phyloP scores from a whole-genome alignment of 2,329 filamentous ascomycete species.

The Pseudogymnoascus sp. region DNA sequence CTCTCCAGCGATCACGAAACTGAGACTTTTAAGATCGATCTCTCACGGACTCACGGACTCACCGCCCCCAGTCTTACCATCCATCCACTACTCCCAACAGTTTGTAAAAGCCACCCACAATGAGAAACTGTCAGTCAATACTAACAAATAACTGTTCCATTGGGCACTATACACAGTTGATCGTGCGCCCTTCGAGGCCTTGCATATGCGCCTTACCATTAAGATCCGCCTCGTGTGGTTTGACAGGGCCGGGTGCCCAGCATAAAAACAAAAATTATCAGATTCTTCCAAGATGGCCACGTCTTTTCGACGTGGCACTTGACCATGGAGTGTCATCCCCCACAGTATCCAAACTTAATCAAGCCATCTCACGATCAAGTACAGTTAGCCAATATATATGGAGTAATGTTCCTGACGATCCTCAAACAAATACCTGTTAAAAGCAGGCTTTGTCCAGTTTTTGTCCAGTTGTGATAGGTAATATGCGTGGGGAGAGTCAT shows the following conservation, averaged over 20 bases:
- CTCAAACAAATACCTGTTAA: neutral
- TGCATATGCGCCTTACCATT: conserved; percentile 4
- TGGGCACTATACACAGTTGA: neutral
- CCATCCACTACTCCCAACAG: neutral
- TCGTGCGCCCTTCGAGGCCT: neutral
- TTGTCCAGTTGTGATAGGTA: neutral
- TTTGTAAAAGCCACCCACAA: neutral
- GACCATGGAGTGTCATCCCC: neutral
- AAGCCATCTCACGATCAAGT: neutral
- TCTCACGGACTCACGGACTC: neutral
- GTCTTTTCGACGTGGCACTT: conserved; percentile 4
- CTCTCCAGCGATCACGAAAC: neutral
- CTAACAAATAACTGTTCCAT: neutral
- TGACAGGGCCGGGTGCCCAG: neutral
- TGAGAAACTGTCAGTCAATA: neutral
- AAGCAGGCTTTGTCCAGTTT: neutral
- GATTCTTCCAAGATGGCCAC: neutral
- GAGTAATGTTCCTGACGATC: conserved; percentile 2
- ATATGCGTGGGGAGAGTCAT: neutral
- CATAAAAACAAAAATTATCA: neutral
- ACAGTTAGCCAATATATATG: neutral
- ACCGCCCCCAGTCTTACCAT: neutral
- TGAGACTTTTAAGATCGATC: neutral
- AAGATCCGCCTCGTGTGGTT: neutral
- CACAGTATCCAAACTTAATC: neutral